Evolutionary conservation across 1,284 basidiomycete genomes (phyloP).

Genomic region (Ganoderma sp.): DNA sequence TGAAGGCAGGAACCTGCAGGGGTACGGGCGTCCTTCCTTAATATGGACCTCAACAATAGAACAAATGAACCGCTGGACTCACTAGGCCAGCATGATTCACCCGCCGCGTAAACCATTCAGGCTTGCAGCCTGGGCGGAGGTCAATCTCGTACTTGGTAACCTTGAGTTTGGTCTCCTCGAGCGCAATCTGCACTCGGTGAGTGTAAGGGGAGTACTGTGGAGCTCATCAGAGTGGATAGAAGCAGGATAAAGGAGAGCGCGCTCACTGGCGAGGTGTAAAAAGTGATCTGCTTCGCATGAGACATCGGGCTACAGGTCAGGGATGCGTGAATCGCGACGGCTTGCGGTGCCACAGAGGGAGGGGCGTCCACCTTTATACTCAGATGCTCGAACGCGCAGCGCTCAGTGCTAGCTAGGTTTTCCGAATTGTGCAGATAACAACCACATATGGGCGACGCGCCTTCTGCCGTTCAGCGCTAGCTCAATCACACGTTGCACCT

Average conservation of each 20-base stretch:
- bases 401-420: conserved; percentile 12
- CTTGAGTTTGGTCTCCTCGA: conserved; percentile 34
- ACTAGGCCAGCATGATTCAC: conserved; percentile 49
- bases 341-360: neutral
- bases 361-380: conserved; percentile 24
- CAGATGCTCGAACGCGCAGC: conserved; percentile 13
- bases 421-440: conserved; percentile 13
- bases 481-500: conserved; percentile 20
- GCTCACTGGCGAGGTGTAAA: conserved; percentile 29
- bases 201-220: conserved; percentile 29
- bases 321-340: conserved; percentile 3
- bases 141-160: conserved; percentile 35
- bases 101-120: conserved; percentile 42
- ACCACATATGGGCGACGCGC: conserved; percentile 20
- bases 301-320: conserved; percentile 10
- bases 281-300: conserved; percentile 29
- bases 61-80: conserved; percentile 8
- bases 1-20: conserved; percentile 54
- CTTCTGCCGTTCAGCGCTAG: conserved; percentile 16
- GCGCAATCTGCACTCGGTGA: conserved; percentile 31
- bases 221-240: neutral
- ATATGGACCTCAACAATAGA: conserved; percentile 3
- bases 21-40: conserved; percentile 10
- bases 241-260: neutral
- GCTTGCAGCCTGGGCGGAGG: conserved; percentile 43